A percentile compares a stretch with the other conserved stretches of the same genome.
These are phyloP conservation scores for Ustilago tritici DNA, from an alignment of 1,284 basidiomycete genomes.

Conservation along the genomic window DNA sequence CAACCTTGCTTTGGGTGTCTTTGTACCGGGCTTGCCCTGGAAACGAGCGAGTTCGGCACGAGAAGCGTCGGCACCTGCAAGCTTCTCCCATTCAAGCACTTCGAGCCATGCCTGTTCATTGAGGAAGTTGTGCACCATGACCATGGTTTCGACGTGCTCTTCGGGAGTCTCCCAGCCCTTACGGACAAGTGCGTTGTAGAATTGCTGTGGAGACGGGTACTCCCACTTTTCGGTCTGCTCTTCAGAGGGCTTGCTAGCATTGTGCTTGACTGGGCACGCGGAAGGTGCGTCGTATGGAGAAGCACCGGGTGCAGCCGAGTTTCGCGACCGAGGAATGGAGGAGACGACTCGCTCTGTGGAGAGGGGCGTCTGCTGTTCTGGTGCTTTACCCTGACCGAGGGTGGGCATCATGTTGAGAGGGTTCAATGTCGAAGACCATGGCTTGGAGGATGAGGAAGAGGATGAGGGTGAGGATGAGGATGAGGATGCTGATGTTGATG, in stretches of 20 bases:
- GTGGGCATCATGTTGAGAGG: conserved; percentile 90
- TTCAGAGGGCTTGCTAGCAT: conserved; percentile 30
- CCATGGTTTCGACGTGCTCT: conserved; percentile 96
- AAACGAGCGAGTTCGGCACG: conserved; percentile 81
- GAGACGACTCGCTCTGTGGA: conserved; percentile 83
- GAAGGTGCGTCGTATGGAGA: conserved; percentile 64
- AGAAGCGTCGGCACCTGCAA: conserved; percentile 53
- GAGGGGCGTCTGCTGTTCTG: conserved; percentile 76
- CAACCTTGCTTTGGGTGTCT: conserved; percentile 83
- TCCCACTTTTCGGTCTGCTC: conserved; percentile 78
- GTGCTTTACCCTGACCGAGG: conserved; percentile 78
- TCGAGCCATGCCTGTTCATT: conserved; percentile 97
- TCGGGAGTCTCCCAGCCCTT: conserved; percentile 99
- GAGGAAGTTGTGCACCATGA: conserved; percentile 96
- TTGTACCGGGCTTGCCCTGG: conserved; percentile 88
- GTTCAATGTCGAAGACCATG: conserved; percentile 72
- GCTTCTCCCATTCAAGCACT: conserved; percentile 89
- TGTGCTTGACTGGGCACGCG: conserved; percentile 66
- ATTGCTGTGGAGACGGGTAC: conserved; percentile 98
- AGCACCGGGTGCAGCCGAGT: conserved; percentile 61
- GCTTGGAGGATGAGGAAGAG: conserved; percentile 29
- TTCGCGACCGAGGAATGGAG: conserved; percentile 82
- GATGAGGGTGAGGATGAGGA: conserved; percentile 20
- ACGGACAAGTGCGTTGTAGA: conserved; percentile 94
- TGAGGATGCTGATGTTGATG: conserved; percentile 21